Evolutionary conservation across 768 basidiomycete species (phyloP).

Genomic region (Tylopilus intermedius): DNA sequence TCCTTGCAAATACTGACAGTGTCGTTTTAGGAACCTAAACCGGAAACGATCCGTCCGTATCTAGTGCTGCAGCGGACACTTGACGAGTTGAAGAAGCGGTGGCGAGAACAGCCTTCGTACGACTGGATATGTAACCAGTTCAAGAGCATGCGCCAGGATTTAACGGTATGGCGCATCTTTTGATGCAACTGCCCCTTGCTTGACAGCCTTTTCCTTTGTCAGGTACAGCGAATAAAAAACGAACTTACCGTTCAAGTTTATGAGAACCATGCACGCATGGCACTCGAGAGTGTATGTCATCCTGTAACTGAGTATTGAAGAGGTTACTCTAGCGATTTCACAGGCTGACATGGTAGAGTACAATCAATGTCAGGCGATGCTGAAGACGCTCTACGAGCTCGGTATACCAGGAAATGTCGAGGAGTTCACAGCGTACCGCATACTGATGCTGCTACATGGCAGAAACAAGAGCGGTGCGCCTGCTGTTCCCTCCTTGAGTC

Average conservation of each 20-base stretch:
- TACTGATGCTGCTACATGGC: slow-evolving; percentile 92
- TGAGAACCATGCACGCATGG: slow-evolving; percentile 97
- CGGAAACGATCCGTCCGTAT: slow-evolving; percentile 89
- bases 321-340: slow-evolving; percentile 17
- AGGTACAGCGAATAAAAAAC: slow-evolving; percentile 99
- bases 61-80: slow-evolving; percentile 80
- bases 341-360: slow-evolving; percentile 98
- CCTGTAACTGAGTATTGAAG: background rate
- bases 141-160: slow-evolving; percentile 94
- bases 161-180: slow-evolving; percentile 66
- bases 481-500: background rate
- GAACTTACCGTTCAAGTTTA: slow-evolving; percentile 97
- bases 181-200: background rate
- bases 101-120: slow-evolving; percentile 74
- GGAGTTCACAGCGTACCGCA: slow-evolving; percentile 96
- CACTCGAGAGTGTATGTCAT: slow-evolving; percentile 75
- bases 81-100: slow-evolving; percentile 78
- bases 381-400: slow-evolving; percentile 87
- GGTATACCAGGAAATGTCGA: slow-evolving; percentile 89
- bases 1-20: slow-evolving; percentile 3
- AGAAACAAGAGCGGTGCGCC: slow-evolving; percentile 85
- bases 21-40: slow-evolving; percentile 80
- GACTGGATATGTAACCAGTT: slow-evolving; percentile 96
- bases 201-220: slow-evolving; percentile 9
- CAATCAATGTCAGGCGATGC: slow-evolving; percentile 92